A percentile compares a stretch with the other conserved stretches of the same genome.
These are phyloP conservation scores for Globisporangium iwayamae DNA, from an alignment of 352 stramenopile species.

Conservation along the genomic window DNA sequence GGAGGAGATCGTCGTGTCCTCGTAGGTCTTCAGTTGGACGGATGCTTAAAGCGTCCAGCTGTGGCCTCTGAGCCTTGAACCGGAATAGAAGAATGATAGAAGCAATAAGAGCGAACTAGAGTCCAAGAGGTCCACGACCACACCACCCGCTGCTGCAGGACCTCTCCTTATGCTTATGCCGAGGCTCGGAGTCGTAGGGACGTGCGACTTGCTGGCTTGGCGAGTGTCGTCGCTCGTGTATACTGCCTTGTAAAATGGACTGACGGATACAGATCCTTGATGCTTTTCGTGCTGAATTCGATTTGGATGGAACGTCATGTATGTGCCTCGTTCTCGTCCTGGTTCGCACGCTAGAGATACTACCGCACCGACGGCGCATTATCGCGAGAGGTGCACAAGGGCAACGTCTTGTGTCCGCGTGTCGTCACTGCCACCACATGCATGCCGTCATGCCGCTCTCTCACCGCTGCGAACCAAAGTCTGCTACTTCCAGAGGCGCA, in stretches of 20 bases:
- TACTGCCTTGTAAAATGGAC: background rate
- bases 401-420: no score
- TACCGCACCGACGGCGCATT: no score
- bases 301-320: background rate
- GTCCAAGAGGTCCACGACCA: no score
- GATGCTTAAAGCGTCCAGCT: background rate
- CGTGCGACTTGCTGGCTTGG: no score
- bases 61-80: background rate
- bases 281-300: background rate
- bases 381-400: no score
- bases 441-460: no score
- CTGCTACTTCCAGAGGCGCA: no score
- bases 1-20: constrained; percentile 71
- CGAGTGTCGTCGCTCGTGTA: background rate
- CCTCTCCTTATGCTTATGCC: background rate
- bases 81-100: background rate
- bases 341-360: background rate
- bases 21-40: constrained; percentile 14
- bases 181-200: background rate
- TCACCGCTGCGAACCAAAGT: no score
- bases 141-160: background rate
- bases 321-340: background rate
- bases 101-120: background rate
- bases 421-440: no score
- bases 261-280: background rate